Percentiles rank a stretch among this genome's conserved stretches.
phyloP scores from a whole-genome alignment of 768 basidiomycete genomes.

The Udeniomyces megalosporus region DNA sequence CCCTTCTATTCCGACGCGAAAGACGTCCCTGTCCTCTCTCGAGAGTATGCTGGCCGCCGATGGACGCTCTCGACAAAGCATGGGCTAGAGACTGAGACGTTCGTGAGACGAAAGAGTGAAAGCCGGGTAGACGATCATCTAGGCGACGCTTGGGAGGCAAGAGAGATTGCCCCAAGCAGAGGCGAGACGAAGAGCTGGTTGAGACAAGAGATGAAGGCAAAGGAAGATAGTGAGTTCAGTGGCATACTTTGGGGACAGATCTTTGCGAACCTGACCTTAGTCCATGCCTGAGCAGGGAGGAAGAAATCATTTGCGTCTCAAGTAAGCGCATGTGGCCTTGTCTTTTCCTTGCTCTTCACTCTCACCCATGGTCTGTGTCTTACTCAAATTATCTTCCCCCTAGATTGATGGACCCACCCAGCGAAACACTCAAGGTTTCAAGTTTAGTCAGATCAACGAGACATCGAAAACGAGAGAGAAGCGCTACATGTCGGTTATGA shows the following conservation, averaged over 20 bases:
- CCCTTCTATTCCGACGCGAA: constrained; percentile 59
- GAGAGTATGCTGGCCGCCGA: constrained; percentile 44
- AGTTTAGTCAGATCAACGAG: constrained; percentile 39
- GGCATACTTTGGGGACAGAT: neutral
- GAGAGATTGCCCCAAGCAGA: constrained; percentile 41
- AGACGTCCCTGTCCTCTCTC: constrained; percentile 52
- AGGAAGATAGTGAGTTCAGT: constrained; percentile 3
- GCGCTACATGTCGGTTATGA: constrained; percentile 60
- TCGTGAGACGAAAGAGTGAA: neutral
- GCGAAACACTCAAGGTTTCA: constrained; percentile 50
- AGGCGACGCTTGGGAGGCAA: neutral
- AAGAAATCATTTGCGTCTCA: constrained; percentile 20
- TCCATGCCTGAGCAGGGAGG: neutral
- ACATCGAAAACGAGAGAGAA: constrained; percentile 39
- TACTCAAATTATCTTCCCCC: too few relatives aligned
- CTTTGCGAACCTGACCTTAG: neutral
- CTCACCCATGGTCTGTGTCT: too few relatives aligned
- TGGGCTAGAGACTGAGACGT: too few relatives aligned
- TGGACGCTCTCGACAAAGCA: too few relatives aligned
- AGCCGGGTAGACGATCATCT: neutral
- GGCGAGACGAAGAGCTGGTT: constrained; percentile 45
- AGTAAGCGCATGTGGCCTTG: too few relatives aligned
- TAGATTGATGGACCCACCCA: constrained; percentile 65
- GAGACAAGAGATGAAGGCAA: constrained; percentile 24
- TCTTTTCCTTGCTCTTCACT: too few relatives aligned